Conservation (phyloP, 2,329 filamentous ascomycete species). For the Xylaria hypoxylon region DNA sequence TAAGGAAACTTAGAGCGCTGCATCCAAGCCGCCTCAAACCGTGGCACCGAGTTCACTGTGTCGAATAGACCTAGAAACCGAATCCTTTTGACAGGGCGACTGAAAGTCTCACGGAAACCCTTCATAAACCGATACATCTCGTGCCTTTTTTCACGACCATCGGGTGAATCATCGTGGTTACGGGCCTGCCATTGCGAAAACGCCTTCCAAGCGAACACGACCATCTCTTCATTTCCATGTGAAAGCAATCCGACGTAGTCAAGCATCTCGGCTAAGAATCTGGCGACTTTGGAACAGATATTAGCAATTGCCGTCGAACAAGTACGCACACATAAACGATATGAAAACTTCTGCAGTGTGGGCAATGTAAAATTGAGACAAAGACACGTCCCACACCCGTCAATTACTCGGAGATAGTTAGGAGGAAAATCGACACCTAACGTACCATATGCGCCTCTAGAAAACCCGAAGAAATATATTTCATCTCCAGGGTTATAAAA, state of each 20-base stretch:
- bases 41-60: conserved; percentile 82
- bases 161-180: conserved; percentile 58
- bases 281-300: conserved; percentile 62
- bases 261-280: conserved; percentile 85
- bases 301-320: conserved; percentile 12
- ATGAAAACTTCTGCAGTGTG: too few relatives aligned
- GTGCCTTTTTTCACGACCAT: conserved; percentile 62
- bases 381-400: too few relatives aligned
- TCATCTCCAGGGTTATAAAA: conserved; percentile 74
- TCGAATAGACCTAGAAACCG: conserved; percentile 84
- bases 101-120: conserved; percentile 84
- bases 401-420: too few relatives aligned
- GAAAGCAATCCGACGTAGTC: conserved; percentile 83
- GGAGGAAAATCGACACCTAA: not conserved
- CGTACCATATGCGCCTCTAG: conserved; percentile 71
- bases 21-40: conserved; percentile 83
- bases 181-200: conserved; percentile 79
- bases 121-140: conserved; percentile 80
- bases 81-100: conserved; percentile 77
- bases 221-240: conserved; percentile 87
- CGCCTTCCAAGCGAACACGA: conserved; percentile 85
- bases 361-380: not conserved
- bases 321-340: not conserved
- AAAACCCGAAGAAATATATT: conserved; percentile 81
- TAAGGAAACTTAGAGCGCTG: conserved; percentile 81